phyloP scores from a whole-genome alignment of 331 rosid species.

The Saraca asoca region DNA sequence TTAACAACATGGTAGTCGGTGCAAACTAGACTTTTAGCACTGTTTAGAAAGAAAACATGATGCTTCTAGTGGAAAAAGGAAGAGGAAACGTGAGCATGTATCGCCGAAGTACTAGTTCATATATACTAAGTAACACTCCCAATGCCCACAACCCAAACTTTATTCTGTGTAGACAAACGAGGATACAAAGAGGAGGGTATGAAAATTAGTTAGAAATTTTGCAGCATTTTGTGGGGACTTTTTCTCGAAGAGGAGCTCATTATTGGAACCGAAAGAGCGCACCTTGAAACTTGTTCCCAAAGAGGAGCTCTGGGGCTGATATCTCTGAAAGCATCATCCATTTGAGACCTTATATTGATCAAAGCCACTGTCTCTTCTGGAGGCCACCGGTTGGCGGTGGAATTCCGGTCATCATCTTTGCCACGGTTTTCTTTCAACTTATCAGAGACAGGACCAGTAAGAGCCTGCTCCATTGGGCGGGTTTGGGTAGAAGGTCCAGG shows the following conservation, averaged over 20 bases:
- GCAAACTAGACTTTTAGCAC: too few relatives aligned
- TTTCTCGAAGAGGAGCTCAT: not conserved
- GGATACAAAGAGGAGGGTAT: too few relatives aligned
- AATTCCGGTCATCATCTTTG: constrained; percentile 53
- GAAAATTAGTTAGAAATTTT: not conserved
- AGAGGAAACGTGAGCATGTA: too few relatives aligned
- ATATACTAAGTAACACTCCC: too few relatives aligned
- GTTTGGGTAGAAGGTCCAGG: constrained; percentile 20
- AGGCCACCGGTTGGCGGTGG: constrained; percentile 71
- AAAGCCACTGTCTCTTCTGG: constrained; percentile 72
- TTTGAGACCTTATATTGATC: constrained; percentile 70
- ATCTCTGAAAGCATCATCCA: constrained; percentile 68
- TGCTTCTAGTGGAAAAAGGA: too few relatives aligned
- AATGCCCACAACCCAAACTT: too few relatives aligned
- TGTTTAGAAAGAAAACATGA: too few relatives aligned
- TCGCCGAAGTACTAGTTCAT: not conserved
- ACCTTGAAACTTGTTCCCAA: constrained; percentile 86
- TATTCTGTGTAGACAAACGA: too few relatives aligned
- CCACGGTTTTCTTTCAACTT: constrained; percentile 46
- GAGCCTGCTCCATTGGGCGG: constrained; percentile 26
- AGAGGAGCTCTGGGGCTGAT: constrained; percentile 70
- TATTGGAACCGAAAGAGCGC: not conserved
- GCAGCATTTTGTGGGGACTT: constrained; percentile 26
- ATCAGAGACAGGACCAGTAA: constrained; percentile 37
- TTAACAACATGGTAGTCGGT: too few relatives aligned